Conservation (phyloP, 495 filamentous ascomycete genomes). For the Corynascus novoguineensis region DNA sequence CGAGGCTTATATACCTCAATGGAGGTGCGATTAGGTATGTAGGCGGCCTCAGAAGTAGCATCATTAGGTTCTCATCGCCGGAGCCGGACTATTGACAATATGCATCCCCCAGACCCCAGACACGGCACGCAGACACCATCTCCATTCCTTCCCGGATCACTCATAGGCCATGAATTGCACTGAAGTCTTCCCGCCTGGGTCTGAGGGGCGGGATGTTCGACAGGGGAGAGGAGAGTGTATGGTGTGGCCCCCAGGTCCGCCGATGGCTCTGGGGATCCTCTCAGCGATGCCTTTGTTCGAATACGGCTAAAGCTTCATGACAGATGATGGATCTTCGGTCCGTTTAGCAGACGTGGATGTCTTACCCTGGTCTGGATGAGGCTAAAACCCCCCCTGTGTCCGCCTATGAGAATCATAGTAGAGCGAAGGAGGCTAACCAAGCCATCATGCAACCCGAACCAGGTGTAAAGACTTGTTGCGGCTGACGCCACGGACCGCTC, state of each 20-base stretch:
- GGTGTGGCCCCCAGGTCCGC: too few relatives aligned
- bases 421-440: neutral
- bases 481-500: neutral
- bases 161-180: neutral
- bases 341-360: neutral
- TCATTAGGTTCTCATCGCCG: neutral
- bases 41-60: neutral
- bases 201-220: neutral
- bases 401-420: neutral
- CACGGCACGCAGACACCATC: neutral
- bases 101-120: neutral
- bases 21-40: too few relatives aligned
- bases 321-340: neutral
- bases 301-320: neutral
- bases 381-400: neutral
- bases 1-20: conserved; percentile 1
- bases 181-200: too few relatives aligned
- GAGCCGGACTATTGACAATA: neutral
- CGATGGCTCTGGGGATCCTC: too few relatives aligned
- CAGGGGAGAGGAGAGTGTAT: neutral
- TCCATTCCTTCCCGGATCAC: neutral
- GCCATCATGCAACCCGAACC: conserved; percentile 3
- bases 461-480: neutral
- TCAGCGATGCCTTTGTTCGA: neutral
- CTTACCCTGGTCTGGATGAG: neutral